These are phyloP conservation scores for Pichia californica DNA, from an alignment of 805 yeast species.

Conservation along the genomic window DNA sequence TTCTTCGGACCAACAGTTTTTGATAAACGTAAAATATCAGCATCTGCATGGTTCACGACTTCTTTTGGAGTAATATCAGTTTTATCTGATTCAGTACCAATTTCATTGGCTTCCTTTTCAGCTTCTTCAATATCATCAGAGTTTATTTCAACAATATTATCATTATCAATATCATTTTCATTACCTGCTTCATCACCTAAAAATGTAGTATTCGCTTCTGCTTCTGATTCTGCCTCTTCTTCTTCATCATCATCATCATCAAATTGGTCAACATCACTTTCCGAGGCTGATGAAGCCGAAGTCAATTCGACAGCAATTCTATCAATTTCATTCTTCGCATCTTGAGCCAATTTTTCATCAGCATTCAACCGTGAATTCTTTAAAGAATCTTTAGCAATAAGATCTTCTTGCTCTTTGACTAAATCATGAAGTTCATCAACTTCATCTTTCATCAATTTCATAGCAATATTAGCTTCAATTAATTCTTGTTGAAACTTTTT, in stretches of 20 bases:
- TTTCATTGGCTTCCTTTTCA: not conserved
- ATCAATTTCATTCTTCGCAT: too few relatives aligned
- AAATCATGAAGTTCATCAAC: slow-evolving; percentile 2
- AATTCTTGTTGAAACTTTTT: not conserved
- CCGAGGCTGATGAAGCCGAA: too few relatives aligned
- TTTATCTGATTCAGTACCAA: not conserved
- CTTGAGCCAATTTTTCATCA: not conserved
- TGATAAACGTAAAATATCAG: too few relatives aligned
- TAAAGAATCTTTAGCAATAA: not conserved
- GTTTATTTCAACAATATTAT: not conserved
- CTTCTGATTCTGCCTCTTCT: not conserved
- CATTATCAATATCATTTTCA: slow-evolving; percentile 7
- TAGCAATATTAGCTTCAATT: not conserved
- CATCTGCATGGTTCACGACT: too few relatives aligned
- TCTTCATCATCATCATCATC: not conserved
- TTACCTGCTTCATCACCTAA: slow-evolving; percentile 1
- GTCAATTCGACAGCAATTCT: too few relatives aligned
- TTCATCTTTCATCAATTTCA: not conserved
- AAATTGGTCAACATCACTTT: too few relatives aligned
- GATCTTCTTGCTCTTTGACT: slow-evolving; percentile 1
- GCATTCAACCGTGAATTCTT: not conserved
- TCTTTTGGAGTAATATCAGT: too few relatives aligned
- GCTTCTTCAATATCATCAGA: not conserved
- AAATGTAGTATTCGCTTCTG: slow-evolving; percentile 1
- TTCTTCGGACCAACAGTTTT: too few relatives aligned